phyloP scores from a whole-genome alignment of 163 green algal species.

The Scenedesmus sp. region DNA sequence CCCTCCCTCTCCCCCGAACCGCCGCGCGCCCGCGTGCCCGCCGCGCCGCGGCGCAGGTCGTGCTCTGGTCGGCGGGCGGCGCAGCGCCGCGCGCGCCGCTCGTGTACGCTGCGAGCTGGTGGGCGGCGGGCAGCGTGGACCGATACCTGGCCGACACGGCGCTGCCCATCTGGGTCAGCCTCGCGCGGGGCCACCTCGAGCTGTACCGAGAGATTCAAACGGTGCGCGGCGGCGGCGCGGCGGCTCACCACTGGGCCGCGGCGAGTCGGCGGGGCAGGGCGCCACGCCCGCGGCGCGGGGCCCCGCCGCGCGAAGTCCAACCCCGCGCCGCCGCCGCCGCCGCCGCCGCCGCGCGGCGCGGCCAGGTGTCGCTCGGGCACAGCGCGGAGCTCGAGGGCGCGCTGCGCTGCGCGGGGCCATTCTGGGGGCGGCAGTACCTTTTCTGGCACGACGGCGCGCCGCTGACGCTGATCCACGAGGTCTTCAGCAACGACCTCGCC shows the following conservation, averaged over 20 bases:
- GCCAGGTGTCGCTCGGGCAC: constrained; percentile 72
- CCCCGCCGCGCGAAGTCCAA: no score
- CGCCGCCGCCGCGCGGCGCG: not conserved
- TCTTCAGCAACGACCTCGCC: constrained; percentile 71
- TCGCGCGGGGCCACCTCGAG: constrained; percentile 80
- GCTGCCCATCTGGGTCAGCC: constrained; percentile 88
- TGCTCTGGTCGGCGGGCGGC: constrained; percentile 42
- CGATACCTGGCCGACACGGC: constrained; percentile 69
- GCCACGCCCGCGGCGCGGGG: no score
- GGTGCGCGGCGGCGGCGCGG: constrained; percentile 72
- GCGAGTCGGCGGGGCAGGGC: no score
- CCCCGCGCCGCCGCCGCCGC: no score
- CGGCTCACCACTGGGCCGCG: no score
- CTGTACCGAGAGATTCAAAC: constrained; percentile 86
- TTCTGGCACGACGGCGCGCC: constrained; percentile 86
- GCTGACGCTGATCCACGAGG: constrained; percentile 94
- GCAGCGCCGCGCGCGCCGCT: constrained; percentile 52
- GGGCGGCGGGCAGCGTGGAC: constrained; percentile 54
- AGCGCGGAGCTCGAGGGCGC: constrained; percentile 67
- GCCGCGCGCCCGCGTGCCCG: no score
- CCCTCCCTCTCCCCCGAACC: no score
- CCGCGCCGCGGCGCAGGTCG: constrained; percentile 56
- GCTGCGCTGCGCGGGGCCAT: constrained; percentile 70
- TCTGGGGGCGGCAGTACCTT: constrained; percentile 90
- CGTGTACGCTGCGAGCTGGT: constrained; percentile 96